phyloP scores from a whole-genome alignment of 306 rosid genomes.

The Canavalia ensiformis region DNA sequence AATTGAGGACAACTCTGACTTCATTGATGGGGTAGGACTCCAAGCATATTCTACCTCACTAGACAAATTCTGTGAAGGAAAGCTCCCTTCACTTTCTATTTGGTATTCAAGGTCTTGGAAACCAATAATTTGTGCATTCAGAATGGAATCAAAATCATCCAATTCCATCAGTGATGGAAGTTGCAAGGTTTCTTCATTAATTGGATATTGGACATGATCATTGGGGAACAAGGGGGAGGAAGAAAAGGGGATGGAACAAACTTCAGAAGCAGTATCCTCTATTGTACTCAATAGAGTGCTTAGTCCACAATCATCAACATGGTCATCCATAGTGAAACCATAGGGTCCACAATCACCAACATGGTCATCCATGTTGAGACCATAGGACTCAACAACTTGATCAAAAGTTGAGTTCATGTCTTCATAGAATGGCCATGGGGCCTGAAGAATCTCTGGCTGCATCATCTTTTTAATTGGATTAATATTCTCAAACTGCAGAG shows the following conservation, averaged over 20 bases:
- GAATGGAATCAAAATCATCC: constrained; percentile 46
- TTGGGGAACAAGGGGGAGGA: constrained; percentile 40
- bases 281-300: constrained; percentile 37
- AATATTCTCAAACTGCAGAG: constrained; percentile 19
- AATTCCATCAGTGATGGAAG: constrained; percentile 53
- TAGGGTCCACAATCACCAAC: constrained; percentile 40
- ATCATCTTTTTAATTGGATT: constrained; percentile 44
- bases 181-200: constrained; percentile 51
- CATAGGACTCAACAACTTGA: constrained; percentile 44
- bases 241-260: constrained; percentile 36
- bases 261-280: constrained; percentile 41
- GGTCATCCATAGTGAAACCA: constrained; percentile 46
- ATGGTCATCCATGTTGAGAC: constrained; percentile 45
- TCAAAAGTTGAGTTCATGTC: constrained; percentile 50
- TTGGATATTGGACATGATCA: constrained; percentile 42
- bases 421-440: constrained; percentile 52
- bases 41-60: constrained; percentile 43
- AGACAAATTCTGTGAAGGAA: constrained; percentile 46
- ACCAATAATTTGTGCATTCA: constrained; percentile 32
- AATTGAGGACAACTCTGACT: constrained; percentile 55
- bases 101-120: constrained; percentile 18
- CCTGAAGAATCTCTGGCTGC: constrained; percentile 50
- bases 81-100: constrained; percentile 59
- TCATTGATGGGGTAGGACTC: constrained; percentile 62
- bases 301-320: constrained; percentile 48